Evolutionary conservation across 352 stramenopile genomes (phyloP).

Genomic region (Phytophthora quininea): DNA sequence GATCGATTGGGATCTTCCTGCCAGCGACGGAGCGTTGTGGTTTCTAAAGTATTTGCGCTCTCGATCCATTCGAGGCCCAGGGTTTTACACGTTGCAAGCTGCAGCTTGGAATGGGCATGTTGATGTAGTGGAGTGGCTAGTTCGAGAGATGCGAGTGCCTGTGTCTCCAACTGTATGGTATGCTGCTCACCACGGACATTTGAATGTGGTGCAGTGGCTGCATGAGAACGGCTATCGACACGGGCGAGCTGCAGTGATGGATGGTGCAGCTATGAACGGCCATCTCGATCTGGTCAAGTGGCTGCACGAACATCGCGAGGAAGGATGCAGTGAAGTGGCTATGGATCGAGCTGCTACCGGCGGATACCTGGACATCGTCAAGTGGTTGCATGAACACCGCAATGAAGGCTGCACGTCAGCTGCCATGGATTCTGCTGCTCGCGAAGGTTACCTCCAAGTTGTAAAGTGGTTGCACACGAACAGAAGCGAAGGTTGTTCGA

Average conservation of each 20-base stretch:
- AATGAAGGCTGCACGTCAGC: constrained; percentile 47
- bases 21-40: constrained; percentile 52
- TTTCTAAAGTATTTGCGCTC: constrained; percentile 56
- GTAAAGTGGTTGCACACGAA: constrained; percentile 57
- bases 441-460: constrained; percentile 47
- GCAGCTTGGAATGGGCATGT: constrained; percentile 51
- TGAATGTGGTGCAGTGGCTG: constrained; percentile 46
- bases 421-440: constrained; percentile 55
- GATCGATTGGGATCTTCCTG: constrained; percentile 48
- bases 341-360: constrained; percentile 40
- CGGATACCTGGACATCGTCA: constrained; percentile 37
- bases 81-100: constrained; percentile 61
- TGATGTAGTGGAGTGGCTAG: constrained; percentile 38
- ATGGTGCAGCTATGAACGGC: constrained; percentile 49
- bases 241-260: constrained; percentile 42
- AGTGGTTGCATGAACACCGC: constrained; percentile 44
- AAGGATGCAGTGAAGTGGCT: constrained; percentile 28
- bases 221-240: constrained; percentile 36
- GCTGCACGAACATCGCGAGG: too few relatives aligned
- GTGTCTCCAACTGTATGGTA: constrained; percentile 33
- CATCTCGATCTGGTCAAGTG: constrained; percentile 54
- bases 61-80: constrained; percentile 44
- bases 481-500: constrained; percentile 46
- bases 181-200: constrained; percentile 28
- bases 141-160: constrained; percentile 32